phyloP scores from a whole-genome alignment of 164 flowering plant species.

The Kalanchoe fedtschenkoi region DNA sequence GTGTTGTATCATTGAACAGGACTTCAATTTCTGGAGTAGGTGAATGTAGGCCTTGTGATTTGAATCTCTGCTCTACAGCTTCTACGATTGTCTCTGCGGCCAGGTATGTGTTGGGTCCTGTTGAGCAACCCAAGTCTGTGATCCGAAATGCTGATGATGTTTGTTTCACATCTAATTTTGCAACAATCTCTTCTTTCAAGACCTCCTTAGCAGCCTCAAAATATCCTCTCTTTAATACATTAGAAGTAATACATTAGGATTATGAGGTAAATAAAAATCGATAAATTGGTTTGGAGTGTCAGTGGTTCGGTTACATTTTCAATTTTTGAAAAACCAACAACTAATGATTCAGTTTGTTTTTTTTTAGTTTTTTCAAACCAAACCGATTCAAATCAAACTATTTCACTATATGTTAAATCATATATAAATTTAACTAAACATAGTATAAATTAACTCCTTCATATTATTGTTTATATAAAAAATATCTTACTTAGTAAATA shows the following conservation, averaged over 20 bases:
- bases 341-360: too few relatives aligned
- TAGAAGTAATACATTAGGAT: too few relatives aligned
- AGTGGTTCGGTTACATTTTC: too few relatives aligned
- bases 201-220: not conserved
- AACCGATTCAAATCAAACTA: not conserved
- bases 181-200: not conserved
- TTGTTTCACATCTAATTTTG: not conserved
- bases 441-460: too few relatives aligned
- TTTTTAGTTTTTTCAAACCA: not conserved
- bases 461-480: too few relatives aligned
- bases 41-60: not conserved
- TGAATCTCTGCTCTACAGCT: not conserved
- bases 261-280: too few relatives aligned
- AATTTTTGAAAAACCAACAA: too few relatives aligned
- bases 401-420: too few relatives aligned
- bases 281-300: too few relatives aligned
- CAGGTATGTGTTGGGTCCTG: conserved; percentile 3
- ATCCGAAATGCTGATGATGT: not conserved
- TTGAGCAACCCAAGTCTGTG: conserved; percentile 7
- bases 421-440: too few relatives aligned
- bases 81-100: not conserved
- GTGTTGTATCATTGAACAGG: not conserved
- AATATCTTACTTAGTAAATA: too few relatives aligned
- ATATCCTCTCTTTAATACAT: not conserved
- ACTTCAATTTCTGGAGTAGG: not conserved